Conservation (phyloP, 352 stramenopile species). For the Globisporangium perplexum region DNA sequence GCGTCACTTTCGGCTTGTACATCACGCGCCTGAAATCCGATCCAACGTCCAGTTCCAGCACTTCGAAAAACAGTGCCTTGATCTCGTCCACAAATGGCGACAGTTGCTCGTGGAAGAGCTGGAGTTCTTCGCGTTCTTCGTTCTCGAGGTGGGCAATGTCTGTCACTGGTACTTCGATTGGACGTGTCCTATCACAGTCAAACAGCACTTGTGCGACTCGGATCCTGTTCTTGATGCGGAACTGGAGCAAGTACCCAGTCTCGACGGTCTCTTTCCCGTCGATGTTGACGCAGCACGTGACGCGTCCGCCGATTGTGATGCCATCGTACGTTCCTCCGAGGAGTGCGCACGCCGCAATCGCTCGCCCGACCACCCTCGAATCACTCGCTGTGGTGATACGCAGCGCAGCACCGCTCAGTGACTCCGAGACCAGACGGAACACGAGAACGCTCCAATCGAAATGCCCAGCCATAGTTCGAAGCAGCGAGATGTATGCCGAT, state of each 20-base stretch:
- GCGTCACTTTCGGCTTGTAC: conserved; percentile 41
- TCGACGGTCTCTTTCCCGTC: conserved; percentile 72
- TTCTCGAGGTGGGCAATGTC: conserved; percentile 44
- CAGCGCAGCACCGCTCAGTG: conserved; percentile 7
- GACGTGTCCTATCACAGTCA: conserved; percentile 46
- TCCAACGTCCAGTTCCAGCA: conserved; percentile 20
- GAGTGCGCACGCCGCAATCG: conserved; percentile 39
- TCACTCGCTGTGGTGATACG: background rate
- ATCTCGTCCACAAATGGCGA: conserved; percentile 23
- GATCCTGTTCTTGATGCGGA: conserved; percentile 28
- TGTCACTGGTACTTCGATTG: conserved; percentile 47
- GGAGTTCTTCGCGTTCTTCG: conserved; percentile 29
- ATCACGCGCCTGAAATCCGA: background rate
- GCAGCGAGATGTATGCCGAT: conserved; percentile 39
- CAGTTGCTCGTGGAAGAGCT: conserved; percentile 29
- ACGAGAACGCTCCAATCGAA: conserved; percentile 29
- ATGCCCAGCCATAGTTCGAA: conserved; percentile 24
- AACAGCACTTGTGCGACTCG: conserved; percentile 60
- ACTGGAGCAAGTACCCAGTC: conserved; percentile 55
- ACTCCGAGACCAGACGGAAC: conserved; percentile 19
- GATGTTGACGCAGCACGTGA: conserved; percentile 68
- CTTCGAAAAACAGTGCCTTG: conserved; percentile 18
- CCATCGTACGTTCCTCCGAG: conserved; percentile 53
- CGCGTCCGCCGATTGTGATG: conserved; percentile 42
- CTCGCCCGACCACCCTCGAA: conserved; percentile 10